These are phyloP conservation scores for Colletotrichum salicis DNA, from an alignment of 2,329 filamentous ascomycete genomes.

Conservation along the genomic window DNA sequence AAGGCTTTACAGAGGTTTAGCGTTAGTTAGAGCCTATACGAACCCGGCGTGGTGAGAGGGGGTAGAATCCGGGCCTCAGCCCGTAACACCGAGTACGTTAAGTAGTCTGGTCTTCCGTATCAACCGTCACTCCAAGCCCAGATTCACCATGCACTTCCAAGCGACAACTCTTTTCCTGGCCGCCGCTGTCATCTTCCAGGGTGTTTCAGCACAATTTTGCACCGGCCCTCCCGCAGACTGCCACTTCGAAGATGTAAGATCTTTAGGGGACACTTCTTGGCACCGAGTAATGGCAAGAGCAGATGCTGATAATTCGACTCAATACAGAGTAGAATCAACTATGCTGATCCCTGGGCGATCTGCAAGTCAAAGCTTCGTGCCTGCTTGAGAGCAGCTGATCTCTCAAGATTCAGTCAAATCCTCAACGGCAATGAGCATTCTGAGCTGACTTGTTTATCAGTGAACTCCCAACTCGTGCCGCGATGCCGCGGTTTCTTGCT, in stretches of 20 bases:
- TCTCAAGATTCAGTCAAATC: no score
- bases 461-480: neutral
- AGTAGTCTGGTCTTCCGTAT: neutral
- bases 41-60: no score
- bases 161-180: neutral
- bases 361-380: neutral
- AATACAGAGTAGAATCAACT: neutral
- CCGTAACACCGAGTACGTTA: no score
- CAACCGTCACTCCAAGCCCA: neutral
- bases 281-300: no score
- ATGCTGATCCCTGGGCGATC: neutral
- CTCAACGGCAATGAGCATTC: no score
- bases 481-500: conserved; percentile 13
- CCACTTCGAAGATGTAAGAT: neutral
- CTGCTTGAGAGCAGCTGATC: no score
- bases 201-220: conserved; percentile 1
- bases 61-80: no score
- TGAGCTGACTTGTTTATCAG: neutral
- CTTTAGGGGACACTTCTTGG: no score
- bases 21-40: no score
- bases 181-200: conserved; percentile 3
- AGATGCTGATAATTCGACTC: no score
- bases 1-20: no score
- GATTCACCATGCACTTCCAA: conserved; percentile 1
- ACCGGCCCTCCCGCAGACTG: neutral